Evolutionary conservation across 495 filamentous ascomycete species (phyloP), one percentile per base, ranked within the genome.

Genomic region (Neurospora sublineolata): DNA sequence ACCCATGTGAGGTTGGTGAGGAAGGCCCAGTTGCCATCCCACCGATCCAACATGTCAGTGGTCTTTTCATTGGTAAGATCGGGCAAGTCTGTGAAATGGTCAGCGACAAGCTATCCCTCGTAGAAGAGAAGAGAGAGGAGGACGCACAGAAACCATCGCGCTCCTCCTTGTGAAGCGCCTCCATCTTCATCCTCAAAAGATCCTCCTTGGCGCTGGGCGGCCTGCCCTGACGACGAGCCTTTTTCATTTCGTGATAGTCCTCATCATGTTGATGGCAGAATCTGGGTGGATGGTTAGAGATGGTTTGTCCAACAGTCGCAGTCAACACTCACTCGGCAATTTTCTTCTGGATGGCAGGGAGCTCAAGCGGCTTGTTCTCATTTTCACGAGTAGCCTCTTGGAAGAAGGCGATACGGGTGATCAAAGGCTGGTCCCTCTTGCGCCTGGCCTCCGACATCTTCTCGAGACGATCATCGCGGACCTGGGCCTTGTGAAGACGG

Each of bases 141-240:
- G 42, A 80, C 86, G 76, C 18, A 89, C 88, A 92, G 76, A 96
- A 97, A 0, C 95, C 95, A 37, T 89, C 91, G 67, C 88, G 85
- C 74, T 92, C 91, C 82, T 99, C 95, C 77, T 90, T 91, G 75
- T 90, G 83, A 74, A 97, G 92, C 23, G 81, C 82, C 23, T 85
- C 84, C 67, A 91, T 89, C 67, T 88, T 87, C 76, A 94, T 89
- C 73, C 86, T 87, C 33, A 98, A 81, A 5, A 91, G 80, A 78
- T 94, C 92, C 76, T 97, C 93, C 69, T 88, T 87, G 37, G 89
- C 86, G 75, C 87, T 92, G 5, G 94, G 83, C 30, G 96, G 93
- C 37, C 95, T 88, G 18, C 96, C 94, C 44, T 92, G 86, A 30
- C 96, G 87, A 14, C 94, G 89, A 67, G 91, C 86, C 74, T 88